A percentile compares a stretch with the other conserved stretches of the same genome.
Evolutionary conservation across 164 flowering plant genomes (phyloP).

Genomic region (Malania oleifera): DNA sequence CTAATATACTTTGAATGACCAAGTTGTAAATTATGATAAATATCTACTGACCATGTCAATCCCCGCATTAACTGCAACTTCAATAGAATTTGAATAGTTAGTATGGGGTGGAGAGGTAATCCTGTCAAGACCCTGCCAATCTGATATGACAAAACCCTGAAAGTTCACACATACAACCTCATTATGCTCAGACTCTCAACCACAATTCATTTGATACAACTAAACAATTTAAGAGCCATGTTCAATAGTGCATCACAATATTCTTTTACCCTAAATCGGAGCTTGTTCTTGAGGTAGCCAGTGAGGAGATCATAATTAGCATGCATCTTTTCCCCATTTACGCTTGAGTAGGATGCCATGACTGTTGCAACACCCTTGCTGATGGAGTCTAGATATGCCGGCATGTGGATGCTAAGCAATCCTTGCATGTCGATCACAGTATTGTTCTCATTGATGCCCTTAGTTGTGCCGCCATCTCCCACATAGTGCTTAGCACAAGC

Average conservation of each 20-base stretch:
- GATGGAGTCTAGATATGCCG: slow-evolving; percentile 23
- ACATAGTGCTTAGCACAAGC: slow-evolving; percentile 46
- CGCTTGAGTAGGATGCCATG: slow-evolving; percentile 30
- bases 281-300: slow-evolving; percentile 26
- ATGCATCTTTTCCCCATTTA: slow-evolving; percentile 28
- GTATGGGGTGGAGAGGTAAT: slow-evolving; percentile 35
- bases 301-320: slow-evolving; percentile 21
- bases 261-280: slow-evolving; percentile 21
- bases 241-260: no score
- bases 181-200: not conserved
- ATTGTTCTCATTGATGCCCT: slow-evolving; percentile 35
- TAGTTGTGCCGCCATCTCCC: slow-evolving; percentile 43
- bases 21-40: not conserved
- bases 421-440: slow-evolving; percentile 17
- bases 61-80: slow-evolving; percentile 36
- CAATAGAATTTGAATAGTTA: slow-evolving; percentile 42
- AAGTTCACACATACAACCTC: slow-evolving; percentile 7
- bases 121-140: slow-evolving; percentile 47
- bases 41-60: slow-evolving; percentile 40
- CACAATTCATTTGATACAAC: not conserved
- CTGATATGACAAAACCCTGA: slow-evolving; percentile 49
- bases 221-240: not conserved
- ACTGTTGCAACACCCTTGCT: slow-evolving; percentile 25
- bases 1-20: not conserved
- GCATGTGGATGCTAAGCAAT: slow-evolving; percentile 32